A percentile compares a stretch with the other conserved stretches of the same genome.
These are phyloP conservation scores for Nepenthes mirabilis DNA, from an alignment of 148 eudicot species.

Conservation along the genomic window DNA sequence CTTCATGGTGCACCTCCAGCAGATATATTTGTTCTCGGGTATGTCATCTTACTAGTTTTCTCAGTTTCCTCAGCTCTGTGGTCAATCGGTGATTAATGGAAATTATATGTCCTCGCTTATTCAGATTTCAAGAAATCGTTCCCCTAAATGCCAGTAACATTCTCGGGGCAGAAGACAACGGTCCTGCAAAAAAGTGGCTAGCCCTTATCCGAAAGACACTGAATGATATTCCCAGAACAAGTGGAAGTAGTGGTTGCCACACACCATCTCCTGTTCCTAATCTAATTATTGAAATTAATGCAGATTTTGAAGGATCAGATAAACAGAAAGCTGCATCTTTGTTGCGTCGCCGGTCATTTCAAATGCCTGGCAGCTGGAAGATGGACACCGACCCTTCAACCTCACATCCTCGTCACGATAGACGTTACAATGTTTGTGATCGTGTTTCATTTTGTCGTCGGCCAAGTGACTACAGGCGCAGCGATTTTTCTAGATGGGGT, in stretches of 20 bases:
- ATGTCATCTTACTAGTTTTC: conserved; percentile 6
- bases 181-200: conserved; percentile 86
- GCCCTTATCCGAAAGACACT: conserved; percentile 52
- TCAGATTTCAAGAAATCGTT: conserved; percentile 85
- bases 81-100: background rate
- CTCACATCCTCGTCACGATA: conserved; percentile 61
- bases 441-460: conserved; percentile 63
- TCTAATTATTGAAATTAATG: conserved; percentile 65
- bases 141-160: conserved; percentile 87
- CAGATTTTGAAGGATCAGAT: conserved; percentile 74
- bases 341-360: conserved; percentile 69
- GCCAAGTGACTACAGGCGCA: conserved; percentile 41
- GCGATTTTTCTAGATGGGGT: conserved; percentile 36
- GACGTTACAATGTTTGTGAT: conserved; percentile 85
- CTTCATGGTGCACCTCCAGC: conserved; percentile 83
- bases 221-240: conserved; percentile 66
- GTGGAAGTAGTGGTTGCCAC: conserved; percentile 51
- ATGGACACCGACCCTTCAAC: conserved; percentile 46
- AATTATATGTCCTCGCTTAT: background rate
- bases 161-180: conserved; percentile 78
- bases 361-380: conserved; percentile 47
- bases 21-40: conserved; percentile 90
- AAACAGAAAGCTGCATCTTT: conserved; percentile 45
- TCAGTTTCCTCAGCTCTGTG: background rate
- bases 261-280: conserved; percentile 64